Percentiles rank a stretch among this genome's conserved stretches.
phyloP scores from a whole-genome alignment of 2,329 filamentous ascomycete species.

The Diaporthe longicolla region DNA sequence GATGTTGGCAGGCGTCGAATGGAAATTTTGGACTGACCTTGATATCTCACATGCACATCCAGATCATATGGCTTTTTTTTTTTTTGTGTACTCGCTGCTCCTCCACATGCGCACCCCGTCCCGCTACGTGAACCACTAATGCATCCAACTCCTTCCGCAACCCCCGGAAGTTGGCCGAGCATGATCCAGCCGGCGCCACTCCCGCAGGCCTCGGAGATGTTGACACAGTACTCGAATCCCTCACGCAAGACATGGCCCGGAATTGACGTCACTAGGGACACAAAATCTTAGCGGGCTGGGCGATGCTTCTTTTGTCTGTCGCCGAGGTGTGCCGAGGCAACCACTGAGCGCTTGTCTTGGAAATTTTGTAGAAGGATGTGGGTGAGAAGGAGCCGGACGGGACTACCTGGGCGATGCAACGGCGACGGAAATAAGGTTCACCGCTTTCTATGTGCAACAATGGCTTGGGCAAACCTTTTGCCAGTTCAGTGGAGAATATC shows the following conservation, averaged over 20 bases:
- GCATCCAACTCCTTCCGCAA: neutral
- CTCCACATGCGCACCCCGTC: neutral
- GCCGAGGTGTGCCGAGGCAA: slow-evolving; percentile 20
- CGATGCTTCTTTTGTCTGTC: slow-evolving; percentile 11
- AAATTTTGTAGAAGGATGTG: neutral
- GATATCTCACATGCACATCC: neutral
- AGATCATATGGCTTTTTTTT: no score
- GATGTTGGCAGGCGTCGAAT: neutral
- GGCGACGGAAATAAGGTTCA: slow-evolving; percentile 9
- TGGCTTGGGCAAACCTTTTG: slow-evolving; percentile 3
- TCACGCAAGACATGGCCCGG: neutral
- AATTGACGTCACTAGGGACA: neutral
- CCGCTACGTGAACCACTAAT: neutral
- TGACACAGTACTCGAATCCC: no score
- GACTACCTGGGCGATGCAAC: neutral
- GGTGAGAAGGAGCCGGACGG: neutral
- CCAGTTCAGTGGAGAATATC: slow-evolving; percentile 10
- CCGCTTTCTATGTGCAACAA: slow-evolving; percentile 33
- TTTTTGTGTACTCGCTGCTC: neutral
- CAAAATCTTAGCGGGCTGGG: neutral
- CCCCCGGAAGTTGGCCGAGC: slow-evolving; percentile 32
- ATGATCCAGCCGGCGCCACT: neutral
- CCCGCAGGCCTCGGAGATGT: neutral
- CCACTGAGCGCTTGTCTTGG: neutral
- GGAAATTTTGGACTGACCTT: neutral